A percentile compares a stretch with the other conserved stretches of the same genome.
These are phyloP conservation scores for Metschnikowia noctiluminum DNA, from an alignment of 805 yeast species.

Conservation along the genomic window DNA sequence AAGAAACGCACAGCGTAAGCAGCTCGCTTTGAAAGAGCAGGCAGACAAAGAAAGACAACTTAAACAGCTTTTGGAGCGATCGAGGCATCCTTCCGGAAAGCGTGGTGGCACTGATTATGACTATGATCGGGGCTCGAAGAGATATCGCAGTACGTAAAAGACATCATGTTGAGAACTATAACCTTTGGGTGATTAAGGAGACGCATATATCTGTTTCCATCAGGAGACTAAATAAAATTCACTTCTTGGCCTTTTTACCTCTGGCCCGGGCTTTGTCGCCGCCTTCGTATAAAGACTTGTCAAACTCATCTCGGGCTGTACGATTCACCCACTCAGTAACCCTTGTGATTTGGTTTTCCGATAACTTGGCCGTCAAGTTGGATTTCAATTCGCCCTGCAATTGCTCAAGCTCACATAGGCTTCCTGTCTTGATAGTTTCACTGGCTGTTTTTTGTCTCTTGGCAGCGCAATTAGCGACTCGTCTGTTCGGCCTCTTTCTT, in stretches of 20 bases:
- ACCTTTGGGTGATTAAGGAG: too few species aligned
- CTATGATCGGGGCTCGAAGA: conserved; percentile 10
- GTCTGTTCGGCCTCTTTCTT: conserved; percentile 31
- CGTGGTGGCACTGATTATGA: conserved; percentile 6
- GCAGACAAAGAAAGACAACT: conserved; percentile 28
- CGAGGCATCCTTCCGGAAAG: conserved; percentile 18
- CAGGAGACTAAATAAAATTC: not conserved
- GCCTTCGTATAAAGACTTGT: conserved; percentile 57
- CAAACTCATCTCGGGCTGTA: conserved; percentile 49
- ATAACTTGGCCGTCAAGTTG: conserved; percentile 30
- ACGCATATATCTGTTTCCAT: too few species aligned
- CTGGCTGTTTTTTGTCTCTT: conserved; percentile 37
- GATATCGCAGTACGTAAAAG: conserved; percentile 7
- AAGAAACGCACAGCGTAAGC: conserved; percentile 26
- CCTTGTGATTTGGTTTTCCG: conserved; percentile 42
- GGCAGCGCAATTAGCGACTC: conserved; percentile 25
- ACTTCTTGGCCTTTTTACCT: conserved; percentile 17
- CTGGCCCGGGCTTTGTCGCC: conserved; percentile 33
- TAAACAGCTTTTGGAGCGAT: conserved; percentile 26
- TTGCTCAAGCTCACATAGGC: conserved; percentile 23
- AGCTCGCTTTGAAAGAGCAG: conserved; percentile 25
- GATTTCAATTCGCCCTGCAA: conserved; percentile 25
- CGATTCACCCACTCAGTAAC: conserved; percentile 63
- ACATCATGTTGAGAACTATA: too few species aligned
- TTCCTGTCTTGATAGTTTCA: conserved; percentile 29